A percentile compares a stretch with the other conserved stretches of the same genome.
These are phyloP conservation scores for Cyberlindnera samutprakarnensis DNA, from an alignment of 805 yeast genomes.

Conservation along the genomic window DNA sequence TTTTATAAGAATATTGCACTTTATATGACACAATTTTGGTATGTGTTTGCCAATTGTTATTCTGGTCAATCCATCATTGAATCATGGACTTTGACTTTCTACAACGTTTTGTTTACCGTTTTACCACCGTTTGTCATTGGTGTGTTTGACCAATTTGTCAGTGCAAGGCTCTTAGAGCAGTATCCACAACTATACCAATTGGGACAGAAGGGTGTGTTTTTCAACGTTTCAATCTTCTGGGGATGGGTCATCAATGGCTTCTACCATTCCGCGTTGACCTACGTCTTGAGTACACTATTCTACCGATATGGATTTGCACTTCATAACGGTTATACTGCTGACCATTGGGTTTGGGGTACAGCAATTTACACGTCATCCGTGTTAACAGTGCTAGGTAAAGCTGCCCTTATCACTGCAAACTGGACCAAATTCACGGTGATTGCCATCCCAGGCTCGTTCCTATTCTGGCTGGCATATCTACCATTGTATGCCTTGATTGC, in stretches of 20 bases:
- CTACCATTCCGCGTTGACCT: slow-evolving; percentile 84
- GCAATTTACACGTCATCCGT: slow-evolving; percentile 83
- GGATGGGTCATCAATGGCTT: slow-evolving; percentile 96
- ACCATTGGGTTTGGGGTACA: slow-evolving; percentile 95
- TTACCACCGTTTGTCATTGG: slow-evolving; percentile 96
- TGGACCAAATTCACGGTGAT: slow-evolving; percentile 92
- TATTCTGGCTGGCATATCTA: slow-evolving; percentile 76
- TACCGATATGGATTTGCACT: slow-evolving; percentile 62
- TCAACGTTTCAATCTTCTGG: slow-evolving; percentile 91
- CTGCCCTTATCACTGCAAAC: slow-evolving; percentile 82
- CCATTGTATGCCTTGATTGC: slow-evolving; percentile 85
- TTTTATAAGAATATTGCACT: slow-evolving; percentile 93
- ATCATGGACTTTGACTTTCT: slow-evolving; percentile 96
- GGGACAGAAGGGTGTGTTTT: slow-evolving; percentile 84
- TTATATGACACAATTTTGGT: slow-evolving; percentile 99
- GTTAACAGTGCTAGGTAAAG: slow-evolving; percentile 87
- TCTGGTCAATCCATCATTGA: slow-evolving; percentile 96
- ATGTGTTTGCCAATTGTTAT: slow-evolving; percentile 82
- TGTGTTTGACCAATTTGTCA: slow-evolving; percentile 92
- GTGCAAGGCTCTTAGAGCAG: slow-evolving; percentile 79
- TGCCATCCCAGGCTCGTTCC: slow-evolving; percentile 92
- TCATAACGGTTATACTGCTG: slow-evolving; percentile 61
- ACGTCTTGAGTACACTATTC: slow-evolving; percentile 60
- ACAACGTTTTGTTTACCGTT: slow-evolving; percentile 90
- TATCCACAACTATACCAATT: slow-evolving; percentile 90